Base-by-base conservation (phyloP, 1,284 basidiomycete species). In the Ceratobasidium sp. region DNA sequence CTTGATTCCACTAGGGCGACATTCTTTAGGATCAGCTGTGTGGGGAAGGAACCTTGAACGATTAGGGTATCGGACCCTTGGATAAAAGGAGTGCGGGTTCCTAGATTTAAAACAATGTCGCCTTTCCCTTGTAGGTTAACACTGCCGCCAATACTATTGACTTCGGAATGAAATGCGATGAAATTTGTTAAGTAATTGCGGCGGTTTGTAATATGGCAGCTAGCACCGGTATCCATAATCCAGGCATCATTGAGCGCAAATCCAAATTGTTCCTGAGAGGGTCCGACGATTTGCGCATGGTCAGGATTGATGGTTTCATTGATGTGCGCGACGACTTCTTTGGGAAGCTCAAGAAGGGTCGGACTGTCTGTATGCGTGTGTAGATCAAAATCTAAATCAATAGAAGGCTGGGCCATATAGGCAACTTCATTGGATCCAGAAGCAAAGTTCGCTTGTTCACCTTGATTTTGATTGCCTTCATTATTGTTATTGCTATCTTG, bases 111-210 rank as follows among this genome's bases (percentile, higher is more conserved):
- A 5, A 26, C 44, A 12, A 64, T 3, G 4, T 40, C 42, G 3
- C 61, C 40, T 18, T 20, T 40, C 3, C 61, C 61, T 9, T 7
- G 6, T 6, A 64, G 3, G 39, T 40, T 55, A n/a, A n/a, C n/a
- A n/a, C n/a, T n/a, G n/a, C 67, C 67, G 13, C 67, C 67, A 28
- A 69, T 69, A 1, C 67, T 49, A 39, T 49, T 33, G 3, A 69
- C 67, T 9, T 15, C n/a, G n/a, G n/a, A n/a, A n/a, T n/a, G n/a
- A n/a, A n/a, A n/a, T n/a, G n/a, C n/a, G n/a, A n/a, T n/a, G n/a
- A 55, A 69, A 39, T 53, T 53, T 33, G 44, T 7, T 13, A 66
- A 26, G n/a, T n/a, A n/a, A 26, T 20, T 42, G 2, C 20, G 23
- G 9, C 44, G 23, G 12, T 69, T 69, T 6, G 67, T 55, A 9